These are phyloP conservation scores for Hordeum pubiflorum DNA, from an alignment of 202 grass and related monocot species.

Conservation along the genomic window DNA sequence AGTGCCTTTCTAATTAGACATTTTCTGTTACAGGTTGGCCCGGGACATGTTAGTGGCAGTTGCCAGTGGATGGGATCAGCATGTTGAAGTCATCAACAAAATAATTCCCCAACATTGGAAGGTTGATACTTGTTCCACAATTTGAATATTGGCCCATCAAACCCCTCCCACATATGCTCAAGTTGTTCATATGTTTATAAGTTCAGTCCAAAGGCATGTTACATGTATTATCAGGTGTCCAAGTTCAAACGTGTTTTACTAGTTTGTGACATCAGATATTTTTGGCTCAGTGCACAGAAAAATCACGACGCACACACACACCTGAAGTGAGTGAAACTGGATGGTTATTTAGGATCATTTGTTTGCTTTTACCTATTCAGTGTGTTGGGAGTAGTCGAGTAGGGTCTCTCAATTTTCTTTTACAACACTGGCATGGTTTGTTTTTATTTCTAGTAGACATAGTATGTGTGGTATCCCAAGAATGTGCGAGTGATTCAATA, in stretches of 20 bases:
- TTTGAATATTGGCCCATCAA: slow-evolving; percentile 4
- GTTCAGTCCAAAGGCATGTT: background rate
- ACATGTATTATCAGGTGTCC: background rate
- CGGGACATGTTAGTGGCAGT: slow-evolving; percentile 77
- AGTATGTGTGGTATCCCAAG: background rate
- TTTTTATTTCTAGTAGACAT: background rate
- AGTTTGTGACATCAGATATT: background rate
- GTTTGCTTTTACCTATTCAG: background rate
- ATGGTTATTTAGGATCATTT: background rate
- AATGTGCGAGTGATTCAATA: background rate
- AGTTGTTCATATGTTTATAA: background rate
- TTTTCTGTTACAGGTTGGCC: slow-evolving; percentile 46
- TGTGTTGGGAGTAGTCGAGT: slow-evolving; percentile 5
- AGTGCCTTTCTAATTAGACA: slow-evolving; percentile 21
- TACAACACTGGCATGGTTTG: background rate
- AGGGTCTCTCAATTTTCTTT: background rate
- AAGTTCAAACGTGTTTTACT: background rate
- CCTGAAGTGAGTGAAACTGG: slow-evolving; percentile 1
- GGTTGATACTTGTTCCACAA: slow-evolving; percentile 35
- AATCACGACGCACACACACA: background rate
- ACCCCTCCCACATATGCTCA: background rate
- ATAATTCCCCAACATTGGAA: slow-evolving; percentile 91
- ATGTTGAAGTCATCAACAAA: slow-evolving; percentile 73
- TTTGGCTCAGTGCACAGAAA: background rate
- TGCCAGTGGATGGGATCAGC: slow-evolving; percentile 71